phyloP scores from a whole-genome alignment of 2,329 filamentous ascomycete genomes.

The Didymella keratinophila region DNA sequence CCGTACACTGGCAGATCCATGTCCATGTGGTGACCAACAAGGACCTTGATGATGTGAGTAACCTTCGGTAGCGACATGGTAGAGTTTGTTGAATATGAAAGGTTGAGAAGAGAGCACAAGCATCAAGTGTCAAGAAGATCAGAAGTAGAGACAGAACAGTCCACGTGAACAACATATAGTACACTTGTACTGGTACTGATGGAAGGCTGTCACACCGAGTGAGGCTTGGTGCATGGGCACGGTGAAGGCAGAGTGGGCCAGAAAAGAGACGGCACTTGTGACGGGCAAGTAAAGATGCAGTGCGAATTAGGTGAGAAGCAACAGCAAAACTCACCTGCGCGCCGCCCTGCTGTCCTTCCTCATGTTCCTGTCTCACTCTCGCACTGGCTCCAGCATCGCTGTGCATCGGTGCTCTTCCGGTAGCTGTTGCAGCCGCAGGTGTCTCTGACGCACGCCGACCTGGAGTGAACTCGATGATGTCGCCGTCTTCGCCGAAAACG shows the following conservation, averaged over 20 bases:
- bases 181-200: background rate
- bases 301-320: constrained; percentile 1
- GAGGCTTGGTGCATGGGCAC: constrained; percentile 16
- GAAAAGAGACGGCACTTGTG: background rate
- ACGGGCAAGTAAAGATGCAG: background rate
- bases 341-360: constrained; percentile 48
- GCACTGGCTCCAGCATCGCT: constrained; percentile 50
- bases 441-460: constrained; percentile 18
- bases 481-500: constrained; percentile 68
- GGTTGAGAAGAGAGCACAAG: background rate
- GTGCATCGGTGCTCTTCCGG: constrained; percentile 24
- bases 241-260: background rate
- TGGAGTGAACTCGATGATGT: constrained; percentile 59
- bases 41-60: constrained; percentile 32
- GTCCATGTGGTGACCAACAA: constrained; percentile 36
- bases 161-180: background rate
- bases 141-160: background rate
- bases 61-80: constrained; percentile 3
- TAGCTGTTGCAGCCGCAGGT: constrained; percentile 25
- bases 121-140: background rate
- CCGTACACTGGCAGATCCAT: constrained; percentile 45
- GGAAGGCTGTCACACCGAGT: background rate
- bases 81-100: no score
- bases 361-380: constrained; percentile 54
- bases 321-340: constrained; percentile 48